phyloP scores from a whole-genome alignment of 495 filamentous ascomycete genomes.

The Platismatia glauca region DNA sequence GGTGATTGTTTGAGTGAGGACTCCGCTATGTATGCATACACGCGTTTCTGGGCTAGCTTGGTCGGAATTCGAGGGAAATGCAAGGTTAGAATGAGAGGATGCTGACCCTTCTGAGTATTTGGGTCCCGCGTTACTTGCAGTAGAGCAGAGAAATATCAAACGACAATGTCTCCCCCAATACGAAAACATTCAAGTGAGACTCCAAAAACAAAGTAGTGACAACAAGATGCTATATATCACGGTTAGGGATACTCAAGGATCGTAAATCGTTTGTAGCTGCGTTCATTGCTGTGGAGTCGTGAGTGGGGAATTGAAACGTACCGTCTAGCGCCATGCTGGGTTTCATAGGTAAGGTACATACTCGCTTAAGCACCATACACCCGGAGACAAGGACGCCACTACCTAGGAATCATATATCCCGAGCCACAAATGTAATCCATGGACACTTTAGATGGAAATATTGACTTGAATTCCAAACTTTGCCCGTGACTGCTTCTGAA shows the following conservation, averaged over 20 bases:
- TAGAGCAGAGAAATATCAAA: not conserved
- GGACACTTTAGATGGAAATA: not conserved
- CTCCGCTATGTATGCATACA: not conserved
- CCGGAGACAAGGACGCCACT: not conserved
- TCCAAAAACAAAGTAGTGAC: not conserved
- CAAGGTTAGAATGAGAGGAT: not conserved
- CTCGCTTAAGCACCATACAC: not conserved
- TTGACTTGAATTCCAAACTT: too few species aligned
- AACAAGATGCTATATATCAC: not conserved
- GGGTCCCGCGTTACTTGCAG: too few species aligned
- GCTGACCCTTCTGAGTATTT: too few species aligned
- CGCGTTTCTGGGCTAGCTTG: too few species aligned
- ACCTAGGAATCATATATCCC: not conserved
- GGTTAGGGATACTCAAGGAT: not conserved
- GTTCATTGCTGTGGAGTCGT: not conserved
- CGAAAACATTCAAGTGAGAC: not conserved
- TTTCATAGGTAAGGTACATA: too few species aligned
- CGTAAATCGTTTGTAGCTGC: not conserved
- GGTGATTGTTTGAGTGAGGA: not conserved
- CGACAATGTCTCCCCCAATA: not conserved
- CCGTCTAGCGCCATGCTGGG: not conserved
- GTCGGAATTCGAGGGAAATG: not conserved
- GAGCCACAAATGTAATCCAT: not conserved
- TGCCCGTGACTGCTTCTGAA: not conserved
- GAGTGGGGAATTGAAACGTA: not conserved